A percentile compares a stretch with the other conserved stretches of the same genome.
These are phyloP conservation scores for Pistacia atlantica DNA, from an alignment of 345 rosid species.

Conservation along the genomic window DNA sequence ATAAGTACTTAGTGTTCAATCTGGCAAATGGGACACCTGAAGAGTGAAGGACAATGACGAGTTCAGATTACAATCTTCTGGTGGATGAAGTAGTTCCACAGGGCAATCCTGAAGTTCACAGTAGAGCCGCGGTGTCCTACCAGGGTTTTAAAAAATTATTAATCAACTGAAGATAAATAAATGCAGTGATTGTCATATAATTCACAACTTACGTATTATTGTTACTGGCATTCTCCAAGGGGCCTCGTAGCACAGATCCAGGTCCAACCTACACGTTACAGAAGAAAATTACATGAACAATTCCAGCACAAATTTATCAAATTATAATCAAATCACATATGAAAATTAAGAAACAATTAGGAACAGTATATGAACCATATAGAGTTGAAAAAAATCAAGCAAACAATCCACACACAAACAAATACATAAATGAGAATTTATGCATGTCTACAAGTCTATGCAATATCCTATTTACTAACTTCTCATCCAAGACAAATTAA, in stretches of 20 bases:
- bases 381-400: background rate
- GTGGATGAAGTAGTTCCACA: constrained; percentile 80
- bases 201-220: constrained; percentile 67
- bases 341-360: background rate
- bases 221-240: constrained; percentile 72
- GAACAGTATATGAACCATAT: background rate
- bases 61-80: constrained; percentile 93
- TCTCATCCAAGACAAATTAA: background rate
- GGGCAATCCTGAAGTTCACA: constrained; percentile 86
- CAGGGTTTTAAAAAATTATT: constrained; percentile 24
- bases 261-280: constrained; percentile 71
- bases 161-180: background rate
- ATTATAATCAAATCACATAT: constrained; percentile 12
- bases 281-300: constrained; percentile 16
- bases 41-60: constrained; percentile 88
- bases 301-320: background rate
- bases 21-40: constrained; percentile 59
- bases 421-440: background rate
- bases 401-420: background rate
- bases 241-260: constrained; percentile 75
- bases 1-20: constrained; percentile 29
- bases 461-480: background rate
- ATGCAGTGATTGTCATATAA: background rate
- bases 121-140: constrained; percentile 71
- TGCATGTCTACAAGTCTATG: background rate